These are phyloP conservation scores for Apiospora phragmitis DNA, from an alignment of 2,329 filamentous ascomycete species.

Conservation along the genomic window DNA sequence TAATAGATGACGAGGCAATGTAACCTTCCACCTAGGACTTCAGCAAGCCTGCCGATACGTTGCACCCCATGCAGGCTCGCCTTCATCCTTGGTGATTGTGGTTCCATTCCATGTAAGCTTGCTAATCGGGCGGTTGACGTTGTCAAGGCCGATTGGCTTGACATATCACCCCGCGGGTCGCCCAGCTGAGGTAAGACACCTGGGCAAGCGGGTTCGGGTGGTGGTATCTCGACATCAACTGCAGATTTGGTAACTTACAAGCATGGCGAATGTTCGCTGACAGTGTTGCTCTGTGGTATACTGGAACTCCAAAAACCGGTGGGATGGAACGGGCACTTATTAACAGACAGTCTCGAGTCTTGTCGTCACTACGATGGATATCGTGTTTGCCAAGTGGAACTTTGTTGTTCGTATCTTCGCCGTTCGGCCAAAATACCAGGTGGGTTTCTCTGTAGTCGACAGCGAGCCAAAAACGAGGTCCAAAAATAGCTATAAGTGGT, in stretches of 20 bases:
- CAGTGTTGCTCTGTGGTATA: neutral
- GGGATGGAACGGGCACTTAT: neutral
- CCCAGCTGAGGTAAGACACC: neutral
- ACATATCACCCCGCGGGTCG: neutral
- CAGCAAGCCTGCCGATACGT: neutral
- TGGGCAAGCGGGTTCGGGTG: neutral
- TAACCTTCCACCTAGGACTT: neutral
- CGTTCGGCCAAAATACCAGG: neutral
- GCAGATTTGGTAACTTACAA: neutral
- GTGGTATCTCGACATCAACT: neutral
- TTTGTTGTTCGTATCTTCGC: neutral
- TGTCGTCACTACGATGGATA: neutral
- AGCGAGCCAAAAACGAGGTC: neutral
- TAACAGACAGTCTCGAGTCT: slow-evolving; percentile 1
- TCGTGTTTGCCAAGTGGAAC: neutral
- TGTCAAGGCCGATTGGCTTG: neutral
- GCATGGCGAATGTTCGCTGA: neutral
- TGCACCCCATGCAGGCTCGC: neutral
- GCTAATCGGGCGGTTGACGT: neutral
- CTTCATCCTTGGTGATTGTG: neutral
- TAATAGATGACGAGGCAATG: neutral
- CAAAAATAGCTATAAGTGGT: neutral
- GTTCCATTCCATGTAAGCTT: neutral
- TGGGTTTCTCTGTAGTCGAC: neutral
- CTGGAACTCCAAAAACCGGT: neutral